These are phyloP conservation scores for Lactarius pseudohatsudake DNA, from an alignment of 768 basidiomycete species.

Conservation along the genomic window DNA sequence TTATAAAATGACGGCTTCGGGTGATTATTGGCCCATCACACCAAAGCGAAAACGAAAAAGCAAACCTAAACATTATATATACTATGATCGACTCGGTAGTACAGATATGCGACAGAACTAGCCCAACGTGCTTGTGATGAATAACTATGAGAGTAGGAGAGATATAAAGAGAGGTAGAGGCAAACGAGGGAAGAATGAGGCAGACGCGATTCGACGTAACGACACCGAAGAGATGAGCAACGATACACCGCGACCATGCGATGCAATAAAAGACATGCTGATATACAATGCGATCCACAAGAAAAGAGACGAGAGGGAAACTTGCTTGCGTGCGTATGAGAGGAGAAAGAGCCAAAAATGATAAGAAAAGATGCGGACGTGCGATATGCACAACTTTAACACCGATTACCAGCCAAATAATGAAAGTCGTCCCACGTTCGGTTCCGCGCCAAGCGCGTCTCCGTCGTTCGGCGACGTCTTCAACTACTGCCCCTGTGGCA, in stretches of 20 bases:
- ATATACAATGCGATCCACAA: conserved; percentile 26
- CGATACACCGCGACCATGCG: conserved; percentile 14
- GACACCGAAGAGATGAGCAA: conserved; percentile 5
- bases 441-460: conserved; percentile 55
- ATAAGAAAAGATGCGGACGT: conserved; percentile 10
- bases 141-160: conserved; percentile 18
- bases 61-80: conserved; percentile 28
- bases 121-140: conserved; percentile 28
- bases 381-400: neutral
- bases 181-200: conserved; percentile 7
- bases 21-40: neutral
- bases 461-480: conserved; percentile 14
- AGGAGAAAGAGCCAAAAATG: conserved; percentile 4
- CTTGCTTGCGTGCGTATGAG: conserved; percentile 18
- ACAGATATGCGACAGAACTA: conserved; percentile 31
- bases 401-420: conserved; percentile 55
- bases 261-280: conserved; percentile 23
- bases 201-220: conserved; percentile 3
- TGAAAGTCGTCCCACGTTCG: conserved; percentile 73
- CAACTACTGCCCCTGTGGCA: neutral
- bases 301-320: conserved; percentile 4
- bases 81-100: conserved; percentile 29
- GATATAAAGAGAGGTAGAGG: conserved; percentile 6
- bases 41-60: neutral
- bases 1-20: neutral